Conservation (phyloP, 208 protist species). For the Plasmodiophora brassicae region DNA sequence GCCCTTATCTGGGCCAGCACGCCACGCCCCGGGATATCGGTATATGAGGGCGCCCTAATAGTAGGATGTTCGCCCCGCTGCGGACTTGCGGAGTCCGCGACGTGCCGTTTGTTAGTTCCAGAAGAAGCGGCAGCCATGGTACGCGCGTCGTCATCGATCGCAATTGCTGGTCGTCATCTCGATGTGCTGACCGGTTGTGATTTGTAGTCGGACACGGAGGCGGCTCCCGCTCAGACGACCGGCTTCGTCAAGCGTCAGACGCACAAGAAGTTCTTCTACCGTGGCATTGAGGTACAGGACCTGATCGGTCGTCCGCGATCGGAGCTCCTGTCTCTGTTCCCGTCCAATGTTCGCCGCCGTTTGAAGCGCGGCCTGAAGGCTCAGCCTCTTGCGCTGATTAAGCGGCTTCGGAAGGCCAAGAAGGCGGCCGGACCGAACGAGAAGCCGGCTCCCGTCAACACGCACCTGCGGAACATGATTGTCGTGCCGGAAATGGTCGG, state of each 20-base stretch:
- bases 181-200: no score
- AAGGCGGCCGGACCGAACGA: slow-evolving; percentile 85
- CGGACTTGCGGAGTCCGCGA: no score
- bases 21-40: no score
- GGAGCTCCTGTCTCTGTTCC: slow-evolving; percentile 85
- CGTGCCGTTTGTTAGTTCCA: no score
- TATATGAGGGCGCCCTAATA: no score
- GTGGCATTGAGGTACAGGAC: slow-evolving; percentile 59
- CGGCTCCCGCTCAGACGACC: background rate
- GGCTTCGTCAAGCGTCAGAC: slow-evolving; percentile 83
- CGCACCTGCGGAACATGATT: slow-evolving; percentile 98
- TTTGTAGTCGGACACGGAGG: background rate
- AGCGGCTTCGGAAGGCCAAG: slow-evolving; percentile 93
- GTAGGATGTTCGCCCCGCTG: no score
- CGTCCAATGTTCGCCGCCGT: slow-evolving; percentile 82
- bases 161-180: no score
- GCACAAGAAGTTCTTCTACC: slow-evolving; percentile 94
- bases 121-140: no score
- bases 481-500: slow-evolving; percentile 99
- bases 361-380: slow-evolving; percentile 81
- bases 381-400: slow-evolving; percentile 86
- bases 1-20: no score
- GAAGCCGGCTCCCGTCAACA: slow-evolving; percentile 96
- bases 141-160: no score
- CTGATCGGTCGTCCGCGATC: slow-evolving; percentile 83